phyloP scores from a whole-genome alignment of 306 rosid species.

The Astragalus membranaceus region DNA sequence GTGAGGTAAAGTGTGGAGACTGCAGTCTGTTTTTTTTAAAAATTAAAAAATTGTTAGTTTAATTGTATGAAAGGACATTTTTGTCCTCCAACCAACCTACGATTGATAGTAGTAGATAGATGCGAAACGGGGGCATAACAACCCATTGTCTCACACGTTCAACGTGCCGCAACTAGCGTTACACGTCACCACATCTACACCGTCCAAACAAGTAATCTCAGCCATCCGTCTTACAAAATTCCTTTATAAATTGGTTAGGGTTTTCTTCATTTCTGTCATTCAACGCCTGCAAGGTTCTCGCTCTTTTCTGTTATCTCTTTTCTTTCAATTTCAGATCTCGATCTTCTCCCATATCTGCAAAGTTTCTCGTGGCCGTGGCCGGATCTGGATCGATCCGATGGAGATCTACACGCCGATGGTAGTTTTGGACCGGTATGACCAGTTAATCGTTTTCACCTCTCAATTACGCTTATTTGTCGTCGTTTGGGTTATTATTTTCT shows the following conservation, averaged over 20 bases:
- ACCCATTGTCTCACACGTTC: not conserved
- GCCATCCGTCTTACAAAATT: constrained; percentile 19
- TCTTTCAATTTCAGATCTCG: not conserved
- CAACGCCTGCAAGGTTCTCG: not conserved
- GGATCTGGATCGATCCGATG: constrained; percentile 13
- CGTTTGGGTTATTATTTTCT: not conserved
- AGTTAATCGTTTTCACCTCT: rapidly evolving
- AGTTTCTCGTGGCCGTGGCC: rapidly evolving
- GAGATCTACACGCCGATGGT: constrained; percentile 16
- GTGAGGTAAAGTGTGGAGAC: too few species aligned
- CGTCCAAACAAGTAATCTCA: constrained; percentile 19
- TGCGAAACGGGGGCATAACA: not conserved
- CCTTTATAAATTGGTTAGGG: constrained; percentile 20
- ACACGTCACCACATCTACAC: constrained; percentile 23
- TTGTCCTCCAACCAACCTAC: too few species aligned
- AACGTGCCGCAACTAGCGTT: constrained; percentile 14
- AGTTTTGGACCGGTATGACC: not conserved
- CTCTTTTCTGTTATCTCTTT: rapidly evolving
- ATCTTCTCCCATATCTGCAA: rapidly evolving
- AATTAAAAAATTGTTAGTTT: too few species aligned
- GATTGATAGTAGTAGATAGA: too few species aligned
- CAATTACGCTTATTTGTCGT: not conserved
- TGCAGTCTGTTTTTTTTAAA: too few species aligned
- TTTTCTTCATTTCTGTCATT: not conserved
- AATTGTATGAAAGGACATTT: too few species aligned